Base-by-base conservation (phyloP, 495 filamentous ascomycete species). In the Elasticomyces elasticus region DNA sequence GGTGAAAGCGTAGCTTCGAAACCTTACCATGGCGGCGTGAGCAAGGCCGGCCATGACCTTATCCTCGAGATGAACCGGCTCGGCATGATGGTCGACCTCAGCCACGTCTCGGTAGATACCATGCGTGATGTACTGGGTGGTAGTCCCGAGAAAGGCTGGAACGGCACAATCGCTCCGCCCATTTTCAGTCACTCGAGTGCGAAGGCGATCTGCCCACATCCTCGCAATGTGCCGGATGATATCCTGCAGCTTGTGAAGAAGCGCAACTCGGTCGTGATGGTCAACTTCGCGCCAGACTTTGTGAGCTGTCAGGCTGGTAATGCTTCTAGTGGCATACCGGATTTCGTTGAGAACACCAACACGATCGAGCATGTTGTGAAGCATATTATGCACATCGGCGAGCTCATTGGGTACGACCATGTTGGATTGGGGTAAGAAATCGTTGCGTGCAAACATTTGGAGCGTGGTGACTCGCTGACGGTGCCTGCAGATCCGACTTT, bases 231-330 rank as follows among this genome's bases (percentile, higher is more conserved):
- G 5, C 80, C 80, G 0, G 86, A 90, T 55, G 75, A 84, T 53
- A 77, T 88, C 15, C 70, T 90, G 10, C 67, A 74, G n/a, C 62
- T 78, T 1, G 76, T 87, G 0, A 81, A 80, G 64, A 55, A 73
- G 55, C 78, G 74, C 23, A 72, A 75, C 28, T 78, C 79, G 19
- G 54, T 89, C 17, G 82, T 89, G 15, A 87, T 89, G 84, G 75
- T 88, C 57, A 88, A 86, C 62, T 88, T 90, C 62, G 70, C 77
- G 0, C 87, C 89, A 0, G 80, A 81, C 26, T 98, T 96, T 61
- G 74, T 95, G 49, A 85, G 80, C 37, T 87, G 84, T 58, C 67
- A 73, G 4, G 69, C 71, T 1, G 73, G 80, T 4, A 73, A 76
- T 24, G 67, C 69, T 0, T 30, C 60, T 5, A 55, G 45, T 35